These are phyloP conservation scores for Hypomyces rosellus DNA, from an alignment of 2,329 filamentous ascomycete species.

Conservation along the genomic window DNA sequence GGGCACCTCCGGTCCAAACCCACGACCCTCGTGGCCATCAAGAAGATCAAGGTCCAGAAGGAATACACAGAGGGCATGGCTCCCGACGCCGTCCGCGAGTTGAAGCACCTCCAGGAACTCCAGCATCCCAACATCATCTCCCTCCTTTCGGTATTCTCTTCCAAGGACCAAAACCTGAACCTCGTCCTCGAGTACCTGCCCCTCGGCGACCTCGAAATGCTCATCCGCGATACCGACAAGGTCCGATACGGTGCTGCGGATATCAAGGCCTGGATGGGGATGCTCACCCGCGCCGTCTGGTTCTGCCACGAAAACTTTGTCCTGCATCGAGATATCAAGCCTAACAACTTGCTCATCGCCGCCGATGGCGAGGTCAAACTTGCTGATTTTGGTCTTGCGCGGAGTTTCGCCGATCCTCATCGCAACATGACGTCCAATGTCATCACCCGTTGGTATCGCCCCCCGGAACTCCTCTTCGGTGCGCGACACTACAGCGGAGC, in stretches of 20 bases:
- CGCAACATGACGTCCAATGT: slow-evolving; percentile 87
- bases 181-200: slow-evolving; percentile 92
- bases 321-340: slow-evolving; percentile 96
- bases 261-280: slow-evolving; percentile 97
- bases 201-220: slow-evolving; percentile 87
- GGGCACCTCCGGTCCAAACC: slow-evolving; percentile 73
- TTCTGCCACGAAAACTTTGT: slow-evolving; percentile 96
- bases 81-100: slow-evolving; percentile 90
- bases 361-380: slow-evolving; percentile 91
- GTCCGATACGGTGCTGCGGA: slow-evolving; percentile 82
- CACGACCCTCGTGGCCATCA: slow-evolving; percentile 75
- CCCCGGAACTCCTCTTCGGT: slow-evolving; percentile 88
- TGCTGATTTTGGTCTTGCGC: slow-evolving; percentile 93
- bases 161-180: slow-evolving; percentile 93
- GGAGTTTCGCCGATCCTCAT: slow-evolving; percentile 83
- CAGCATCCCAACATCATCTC: slow-evolving; percentile 93
- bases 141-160: slow-evolving; percentile 86
- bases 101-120: slow-evolving; percentile 91
- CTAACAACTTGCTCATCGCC: slow-evolving; percentile 93
- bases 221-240: slow-evolving; percentile 75
- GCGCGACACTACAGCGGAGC: slow-evolving; percentile 82
- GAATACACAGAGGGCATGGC: slow-evolving; percentile 88
- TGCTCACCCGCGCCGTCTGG: slow-evolving; percentile 88
- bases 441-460: slow-evolving; percentile 95
- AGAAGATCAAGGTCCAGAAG: slow-evolving; percentile 83